A percentile compares a stretch with the other conserved stretches of the same genome.
phyloP scores from a whole-genome alignment of 2,329 filamentous ascomycete species.

The Trichoderma koningiopsis region DNA sequence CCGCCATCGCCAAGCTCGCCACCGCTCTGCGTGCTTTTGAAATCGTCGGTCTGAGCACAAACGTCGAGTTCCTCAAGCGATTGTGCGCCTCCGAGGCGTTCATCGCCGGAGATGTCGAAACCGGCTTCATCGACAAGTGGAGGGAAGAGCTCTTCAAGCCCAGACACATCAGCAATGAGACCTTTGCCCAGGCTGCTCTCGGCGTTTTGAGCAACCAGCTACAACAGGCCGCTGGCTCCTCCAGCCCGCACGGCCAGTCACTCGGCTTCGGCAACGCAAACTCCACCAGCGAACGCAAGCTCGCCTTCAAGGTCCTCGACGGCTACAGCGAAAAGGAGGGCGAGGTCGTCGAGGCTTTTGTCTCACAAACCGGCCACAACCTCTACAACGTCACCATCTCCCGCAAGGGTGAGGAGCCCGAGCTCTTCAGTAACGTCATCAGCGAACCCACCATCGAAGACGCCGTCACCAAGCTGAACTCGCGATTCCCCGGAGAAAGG shows the following conservation, averaged over 20 bases:
- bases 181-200: conserved; percentile 84
- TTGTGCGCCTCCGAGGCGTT: conserved; percentile 83
- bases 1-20: conserved; percentile 80
- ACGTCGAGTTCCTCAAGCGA: conserved; percentile 93
- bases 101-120: conserved; percentile 85
- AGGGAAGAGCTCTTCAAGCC: conserved; percentile 74
- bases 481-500: conserved; percentile 78
- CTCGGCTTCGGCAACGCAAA: conserved; percentile 57
- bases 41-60: conserved; percentile 88
- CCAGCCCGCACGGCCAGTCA: conserved; percentile 49
- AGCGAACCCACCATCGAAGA: conserved; percentile 41
- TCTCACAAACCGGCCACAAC: conserved; percentile 52
- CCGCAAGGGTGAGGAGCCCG: conserved; percentile 45
- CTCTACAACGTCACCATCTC: conserved; percentile 51
- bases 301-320: conserved; percentile 61
- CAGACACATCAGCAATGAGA: conserved; percentile 64
- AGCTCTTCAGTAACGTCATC: conserved; percentile 50
- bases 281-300: conserved; percentile 48
- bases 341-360: conserved; percentile 57
- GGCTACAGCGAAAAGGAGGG: conserved; percentile 64
- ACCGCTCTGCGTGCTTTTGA: conserved; percentile 85
- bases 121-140: conserved; percentile 93
- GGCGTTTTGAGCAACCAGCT: conserved; percentile 63
- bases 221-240: conserved; percentile 34
- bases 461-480: conserved; percentile 39